Conservation (phyloP, 2,329 filamentous ascomycete genomes). For the Xylaria sp. region DNA sequence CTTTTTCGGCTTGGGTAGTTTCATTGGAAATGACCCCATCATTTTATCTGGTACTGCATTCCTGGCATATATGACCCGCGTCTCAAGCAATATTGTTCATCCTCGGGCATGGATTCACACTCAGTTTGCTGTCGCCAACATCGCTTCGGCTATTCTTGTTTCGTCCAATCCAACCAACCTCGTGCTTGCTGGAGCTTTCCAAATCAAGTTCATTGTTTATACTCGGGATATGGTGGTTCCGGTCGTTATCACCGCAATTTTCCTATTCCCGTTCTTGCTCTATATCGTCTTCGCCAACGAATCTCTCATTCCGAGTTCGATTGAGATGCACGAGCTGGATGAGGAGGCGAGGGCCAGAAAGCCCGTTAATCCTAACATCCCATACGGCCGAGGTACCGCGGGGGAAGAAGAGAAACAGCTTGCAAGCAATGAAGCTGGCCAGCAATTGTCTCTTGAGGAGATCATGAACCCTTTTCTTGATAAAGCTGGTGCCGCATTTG, state of each 20-base stretch:
- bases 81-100: conserved; percentile 77
- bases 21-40: conserved; percentile 80
- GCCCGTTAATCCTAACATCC: conserved; percentile 79
- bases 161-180: conserved; percentile 83
- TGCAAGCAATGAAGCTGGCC: conserved; percentile 61
- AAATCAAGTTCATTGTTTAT: conserved; percentile 77
- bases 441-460: conserved; percentile 73
- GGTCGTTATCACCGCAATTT: conserved; percentile 72
- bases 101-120: conserved; percentile 78
- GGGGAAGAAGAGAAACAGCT: conserved; percentile 62
- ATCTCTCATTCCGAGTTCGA: conserved; percentile 71
- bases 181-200: conserved; percentile 77
- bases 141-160: conserved; percentile 79
- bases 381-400: conserved; percentile 66
- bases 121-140: conserved; percentile 78
- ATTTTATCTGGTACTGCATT: conserved; percentile 80
- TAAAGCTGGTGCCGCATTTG: conserved; percentile 72
- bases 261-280: conserved; percentile 76
- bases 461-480: conserved; percentile 82
- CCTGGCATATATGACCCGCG: conserved; percentile 80
- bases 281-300: conserved; percentile 76
- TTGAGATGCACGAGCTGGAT: conserved; percentile 75
- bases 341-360: conserved; percentile 64
- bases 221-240: conserved; percentile 83
- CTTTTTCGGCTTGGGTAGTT: conserved; percentile 74